Conservation (phyloP, 2,329 filamentous ascomycete genomes). For the Cladobotryum protrusum region DNA sequence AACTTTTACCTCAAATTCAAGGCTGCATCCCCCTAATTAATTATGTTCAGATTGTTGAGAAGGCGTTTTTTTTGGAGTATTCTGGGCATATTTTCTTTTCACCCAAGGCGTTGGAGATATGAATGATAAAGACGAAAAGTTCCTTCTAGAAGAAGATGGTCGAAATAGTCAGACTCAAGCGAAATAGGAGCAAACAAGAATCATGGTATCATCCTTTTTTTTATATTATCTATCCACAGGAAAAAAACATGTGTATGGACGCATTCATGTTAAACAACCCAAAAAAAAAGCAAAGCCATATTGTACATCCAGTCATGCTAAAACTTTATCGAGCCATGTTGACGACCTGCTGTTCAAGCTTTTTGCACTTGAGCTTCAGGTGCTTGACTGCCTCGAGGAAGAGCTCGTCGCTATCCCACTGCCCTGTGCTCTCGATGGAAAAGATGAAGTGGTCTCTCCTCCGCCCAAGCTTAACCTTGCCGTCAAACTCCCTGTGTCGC, state of each 20-base stretch:
- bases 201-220: slow-evolving; percentile 29
- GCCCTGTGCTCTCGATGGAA: slow-evolving; percentile 87
- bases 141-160: neutral
- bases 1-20: slow-evolving; percentile 49
- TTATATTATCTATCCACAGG: slow-evolving; percentile 25
- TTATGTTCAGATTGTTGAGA: neutral
- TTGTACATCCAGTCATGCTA: slow-evolving; percentile 4
- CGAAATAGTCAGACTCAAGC: neutral
- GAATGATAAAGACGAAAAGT: neutral
- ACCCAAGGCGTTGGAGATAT: slow-evolving; percentile 20
- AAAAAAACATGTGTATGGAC: slow-evolving; percentile 8
- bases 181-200: slow-evolving; percentile 5
- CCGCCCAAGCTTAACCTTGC: slow-evolving; percentile 88
- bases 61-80: neutral
- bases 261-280: slow-evolving; percentile 4
- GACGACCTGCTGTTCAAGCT: slow-evolving; percentile 63
- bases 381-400: slow-evolving; percentile 85
- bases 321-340: slow-evolving; percentile 50
- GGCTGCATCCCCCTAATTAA: slow-evolving; percentile 6
- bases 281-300: slow-evolving; percentile 13
- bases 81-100: slow-evolving; percentile 17
- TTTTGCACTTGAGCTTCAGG: slow-evolving; percentile 76
- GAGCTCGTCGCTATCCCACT: slow-evolving; percentile 88
- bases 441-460: slow-evolving; percentile 97
- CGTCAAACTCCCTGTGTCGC: slow-evolving; percentile 86